These are phyloP conservation scores for Sporisorium scitamineum DNA, from an alignment of 1,284 basidiomycete species.

Conservation along the genomic window DNA sequence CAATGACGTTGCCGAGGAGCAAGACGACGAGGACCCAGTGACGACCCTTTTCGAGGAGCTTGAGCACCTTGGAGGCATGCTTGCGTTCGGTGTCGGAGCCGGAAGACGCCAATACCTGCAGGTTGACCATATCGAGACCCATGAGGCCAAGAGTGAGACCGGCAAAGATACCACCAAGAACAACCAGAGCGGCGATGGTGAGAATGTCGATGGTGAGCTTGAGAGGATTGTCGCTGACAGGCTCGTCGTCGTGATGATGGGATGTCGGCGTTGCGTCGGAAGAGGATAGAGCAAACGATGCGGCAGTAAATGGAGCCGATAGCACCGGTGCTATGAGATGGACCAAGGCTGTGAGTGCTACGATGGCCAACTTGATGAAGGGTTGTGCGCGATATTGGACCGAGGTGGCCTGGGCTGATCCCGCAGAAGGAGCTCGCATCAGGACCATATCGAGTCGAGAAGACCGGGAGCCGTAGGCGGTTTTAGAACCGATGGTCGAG, in stretches of 20 bases:
- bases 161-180: constrained; percentile 71
- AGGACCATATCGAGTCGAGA: constrained; percentile 10
- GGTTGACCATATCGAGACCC: constrained; percentile 92
- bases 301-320: constrained; percentile 20
- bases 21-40: constrained; percentile 93
- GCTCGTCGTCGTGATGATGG: constrained; percentile 36
- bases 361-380: constrained; percentile 44
- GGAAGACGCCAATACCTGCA: constrained; percentile 84
- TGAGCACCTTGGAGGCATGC: constrained; percentile 71
- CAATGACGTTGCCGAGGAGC: constrained; percentile 84
- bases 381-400: constrained; percentile 41
- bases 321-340: constrained; percentile 46
- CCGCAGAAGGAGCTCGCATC: constrained; percentile 3
- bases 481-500: background rate
- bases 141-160: constrained; percentile 88
- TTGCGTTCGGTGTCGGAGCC: constrained; percentile 76
- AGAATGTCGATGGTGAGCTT: constrained; percentile 58
- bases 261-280: background rate
- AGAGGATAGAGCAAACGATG: constrained; percentile 1
- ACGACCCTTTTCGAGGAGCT: constrained; percentile 81
- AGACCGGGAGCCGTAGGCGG: background rate
- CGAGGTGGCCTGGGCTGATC: constrained; percentile 13
- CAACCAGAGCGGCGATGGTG: constrained; percentile 60
- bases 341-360: constrained; percentile 39
- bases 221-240: constrained; percentile 43